Evolutionary conservation across 2,329 filamentous ascomycete genomes (phyloP), one percentile per base, ranked within the genome.

Genomic region (Purpureocillium takamizusanense): DNA sequence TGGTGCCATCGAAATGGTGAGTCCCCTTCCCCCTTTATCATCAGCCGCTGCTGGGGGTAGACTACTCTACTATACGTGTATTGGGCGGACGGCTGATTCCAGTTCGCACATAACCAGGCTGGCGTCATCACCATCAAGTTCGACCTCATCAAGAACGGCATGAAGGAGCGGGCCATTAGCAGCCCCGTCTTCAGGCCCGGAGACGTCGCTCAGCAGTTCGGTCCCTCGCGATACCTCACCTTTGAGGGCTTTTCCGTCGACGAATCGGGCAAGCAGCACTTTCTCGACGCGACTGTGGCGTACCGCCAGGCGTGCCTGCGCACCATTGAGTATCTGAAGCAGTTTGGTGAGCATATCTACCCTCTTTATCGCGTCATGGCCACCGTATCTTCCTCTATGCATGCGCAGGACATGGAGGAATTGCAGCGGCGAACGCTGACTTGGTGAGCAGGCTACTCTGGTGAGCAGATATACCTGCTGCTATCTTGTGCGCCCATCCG

Each of bases 101-200:
- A n/a, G n/a, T n/a, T n/a, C n/a, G n/a, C n/a, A n/a, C n/a, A n/a
- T n/a, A n/a, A n/a, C n/a, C 15, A 49, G 46, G 86, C 88, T 0
- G 88, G 88, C 4, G 69, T 86, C 32, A 94, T 95, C 50, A 95
- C 88, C 3, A 76, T 95, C 60, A 94, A 92, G 52, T 89, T 94
- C 67, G 80, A 76, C 36, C 83, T 95, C 13, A 80, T 95, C 69
- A 94, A 92, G 59, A 73, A 78, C 46, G 89, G 88, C 15, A 73
- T 94, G 54, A 70, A 69, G 33, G 74, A 86, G 27, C 63, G 94
- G 37, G 81, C 72, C 1, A 80, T 94, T 63, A 89, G 87, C 59
- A 83, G 76, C 7, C 88, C 88, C 1, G 84, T 95, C 37, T 95
- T 89, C 65, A 73, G 86, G 27, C 86, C 87, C 0, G 88, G 88